Evolutionary conservation across 129 eudicot genomes (phyloP), one percentile per base, ranked within the genome.

Genomic region (Ambrosia trifida): DNA sequence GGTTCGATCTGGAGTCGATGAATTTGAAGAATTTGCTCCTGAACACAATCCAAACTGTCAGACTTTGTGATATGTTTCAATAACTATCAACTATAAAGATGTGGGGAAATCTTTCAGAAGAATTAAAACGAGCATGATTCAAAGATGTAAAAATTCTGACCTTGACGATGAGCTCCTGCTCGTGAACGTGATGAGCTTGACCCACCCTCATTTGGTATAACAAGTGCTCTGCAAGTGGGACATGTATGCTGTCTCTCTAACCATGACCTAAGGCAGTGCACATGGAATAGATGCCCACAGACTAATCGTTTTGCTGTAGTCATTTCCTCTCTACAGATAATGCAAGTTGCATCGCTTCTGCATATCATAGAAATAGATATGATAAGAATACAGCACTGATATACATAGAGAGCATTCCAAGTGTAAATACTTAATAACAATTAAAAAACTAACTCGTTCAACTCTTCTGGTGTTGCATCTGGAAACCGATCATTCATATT

Each of bases 401-500:
- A 40, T 4, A 17, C 18, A 61, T 47, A 57, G 20, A 32, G n/a
- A 60, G 28, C 40, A 38, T 47, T 69, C 8, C 19, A 53, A 47
- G 6, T 14, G 33, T 43, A 17, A 5, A 70, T 41, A 35, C 49
- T 24, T 24, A 24, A 24, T 24, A 24, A 24, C 28, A 24, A 46
- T 4, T 11, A 24, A 24, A 3, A 57, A 28, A 74, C 95, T 89
- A 63, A 95, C 99, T 67, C 76, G 41, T 81, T 73, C 63, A 95
- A 70, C 68, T 95, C 99, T 74, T 95, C 99, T 33, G 97, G 85
- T 58, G 96, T 90, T 59, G 99, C 99, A 90, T 95, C 97, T 56
- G 97, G 99, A 77, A 95, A 90, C 58, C 97, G 99, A 10, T 90
- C 99, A 81, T 95, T 90, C 99, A 95, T 95, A 78, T 95, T 95